Conservation (phyloP, 1,284 basidiomycete species). For the Thecaphora thlaspeos region DNA sequence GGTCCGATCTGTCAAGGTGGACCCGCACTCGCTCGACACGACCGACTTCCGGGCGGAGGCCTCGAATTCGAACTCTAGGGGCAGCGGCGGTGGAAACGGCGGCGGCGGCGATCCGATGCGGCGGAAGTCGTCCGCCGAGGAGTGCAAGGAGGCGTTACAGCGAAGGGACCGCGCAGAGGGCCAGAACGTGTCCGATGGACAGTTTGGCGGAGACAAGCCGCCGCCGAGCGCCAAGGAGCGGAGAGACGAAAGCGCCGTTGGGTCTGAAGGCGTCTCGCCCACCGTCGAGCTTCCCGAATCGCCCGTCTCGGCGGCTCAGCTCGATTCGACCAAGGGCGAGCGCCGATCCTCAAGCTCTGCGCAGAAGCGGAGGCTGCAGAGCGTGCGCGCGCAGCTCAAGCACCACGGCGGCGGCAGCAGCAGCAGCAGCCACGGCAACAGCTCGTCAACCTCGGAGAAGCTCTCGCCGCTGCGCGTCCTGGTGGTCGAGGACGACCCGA, state of each 20-base stretch:
- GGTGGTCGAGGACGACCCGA: constrained; percentile 65
- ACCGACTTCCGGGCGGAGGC: constrained; percentile 3
- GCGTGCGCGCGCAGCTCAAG: not conserved
- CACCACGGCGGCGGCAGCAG: too few relatives aligned
- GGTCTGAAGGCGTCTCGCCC: too few relatives aligned
- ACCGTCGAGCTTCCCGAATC: too few relatives aligned
- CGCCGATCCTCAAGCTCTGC: not conserved
- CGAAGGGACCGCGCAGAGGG: constrained; percentile 8
- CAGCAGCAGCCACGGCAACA: too few relatives aligned
- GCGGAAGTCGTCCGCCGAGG: constrained; percentile 16
- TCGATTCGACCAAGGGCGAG: not conserved
- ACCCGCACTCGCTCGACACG: constrained; percentile 39
- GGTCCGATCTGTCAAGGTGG: constrained; percentile 57
- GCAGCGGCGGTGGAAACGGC: too few relatives aligned
- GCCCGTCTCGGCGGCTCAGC: too few relatives aligned
- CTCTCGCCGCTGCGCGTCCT: constrained; percentile 41
- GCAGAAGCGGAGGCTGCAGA: not conserved
- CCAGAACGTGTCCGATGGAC: too few relatives aligned
- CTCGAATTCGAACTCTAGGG: too few relatives aligned
- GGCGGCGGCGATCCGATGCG: not conserved
- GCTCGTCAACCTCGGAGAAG: constrained; percentile 4
- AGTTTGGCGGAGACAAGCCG: too few relatives aligned
- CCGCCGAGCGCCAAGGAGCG: too few relatives aligned
- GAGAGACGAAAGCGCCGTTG: too few relatives aligned
- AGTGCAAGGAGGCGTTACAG: constrained; percentile 29